These are phyloP conservation scores for Artemisia argyi DNA, from an alignment of 129 eudicot genomes.

Conservation along the genomic window DNA sequence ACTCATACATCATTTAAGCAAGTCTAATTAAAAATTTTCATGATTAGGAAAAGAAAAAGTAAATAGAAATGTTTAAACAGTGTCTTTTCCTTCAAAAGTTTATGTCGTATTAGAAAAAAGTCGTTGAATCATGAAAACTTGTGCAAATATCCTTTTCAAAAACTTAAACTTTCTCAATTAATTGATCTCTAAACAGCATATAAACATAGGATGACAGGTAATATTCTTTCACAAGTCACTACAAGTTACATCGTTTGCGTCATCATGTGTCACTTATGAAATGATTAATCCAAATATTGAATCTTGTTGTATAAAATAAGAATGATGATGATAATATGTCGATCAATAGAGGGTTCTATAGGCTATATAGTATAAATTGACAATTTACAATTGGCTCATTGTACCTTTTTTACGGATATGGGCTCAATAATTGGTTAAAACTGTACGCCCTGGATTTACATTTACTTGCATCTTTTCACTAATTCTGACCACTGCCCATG, in stretches of 20 bases:
- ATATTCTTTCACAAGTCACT: not conserved
- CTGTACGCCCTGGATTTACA: not conserved
- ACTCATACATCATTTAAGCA: not conserved
- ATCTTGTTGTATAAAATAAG: too few species aligned
- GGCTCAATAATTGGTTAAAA: not conserved
- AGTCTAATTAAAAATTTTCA: not conserved
- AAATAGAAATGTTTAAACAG: not conserved
- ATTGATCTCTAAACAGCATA: not conserved
- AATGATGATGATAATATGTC: not conserved
- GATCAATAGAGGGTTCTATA: too few species aligned
- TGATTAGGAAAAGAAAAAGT: not conserved
- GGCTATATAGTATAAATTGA: too few species aligned
- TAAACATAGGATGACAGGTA: not conserved
- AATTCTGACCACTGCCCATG: not conserved
- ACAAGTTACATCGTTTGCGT: not conserved
- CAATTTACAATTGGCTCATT: not conserved
- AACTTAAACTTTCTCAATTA: not conserved
- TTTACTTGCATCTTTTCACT: not conserved
- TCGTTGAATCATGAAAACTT: not conserved
- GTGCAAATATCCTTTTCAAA: not conserved
- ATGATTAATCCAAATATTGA: not conserved
- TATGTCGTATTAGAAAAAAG: not conserved
- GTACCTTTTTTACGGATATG: not conserved
- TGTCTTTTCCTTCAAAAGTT: slow-evolving; percentile 3
- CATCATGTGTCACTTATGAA: not conserved